These are phyloP conservation scores for Geotrichum reessii DNA, from an alignment of 1,139 yeast species.

Conservation along the genomic window DNA sequence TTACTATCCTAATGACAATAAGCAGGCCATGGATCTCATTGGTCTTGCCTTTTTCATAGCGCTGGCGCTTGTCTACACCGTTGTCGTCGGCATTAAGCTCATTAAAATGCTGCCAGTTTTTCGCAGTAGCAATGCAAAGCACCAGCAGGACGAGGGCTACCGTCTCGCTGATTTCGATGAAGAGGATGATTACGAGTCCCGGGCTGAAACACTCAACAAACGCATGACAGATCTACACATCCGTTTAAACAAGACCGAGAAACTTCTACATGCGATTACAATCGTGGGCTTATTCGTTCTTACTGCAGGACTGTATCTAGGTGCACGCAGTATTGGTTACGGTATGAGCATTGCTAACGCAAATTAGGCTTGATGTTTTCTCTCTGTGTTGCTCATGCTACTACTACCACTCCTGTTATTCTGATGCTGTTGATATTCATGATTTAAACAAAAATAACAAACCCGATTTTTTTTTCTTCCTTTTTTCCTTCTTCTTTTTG, in stretches of 20 bases:
- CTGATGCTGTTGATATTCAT: no score
- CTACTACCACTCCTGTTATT: no score
- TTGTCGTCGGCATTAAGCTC: background rate
- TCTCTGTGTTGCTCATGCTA: no score
- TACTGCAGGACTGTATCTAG: conserved; percentile 6
- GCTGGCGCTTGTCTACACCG: conserved; percentile 5
- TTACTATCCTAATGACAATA: conserved; percentile 10
- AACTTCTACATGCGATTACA: background rate
- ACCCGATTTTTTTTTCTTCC: no score
- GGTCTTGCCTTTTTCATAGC: conserved; percentile 11
- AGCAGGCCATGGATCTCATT: conserved; percentile 6
- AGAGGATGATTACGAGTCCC: conserved; percentile 1
- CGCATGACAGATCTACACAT: background rate
- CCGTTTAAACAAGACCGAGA: background rate
- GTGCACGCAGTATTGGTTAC: conserved; percentile 2
- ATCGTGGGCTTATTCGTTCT: background rate
- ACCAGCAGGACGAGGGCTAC: conserved; percentile 5
- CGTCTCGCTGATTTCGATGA: conserved; percentile 6
- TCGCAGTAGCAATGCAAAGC: background rate
- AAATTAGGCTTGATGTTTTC: background rate
- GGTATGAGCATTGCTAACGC: conserved; percentile 6
- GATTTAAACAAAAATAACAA: no score
- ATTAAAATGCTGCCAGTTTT: background rate
- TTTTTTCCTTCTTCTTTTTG: background rate
- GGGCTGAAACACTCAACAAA: background rate